Evolutionary conservation across 1,284 basidiomycete species (phyloP).

Genomic region (Exobasidium rhododendri): DNA sequence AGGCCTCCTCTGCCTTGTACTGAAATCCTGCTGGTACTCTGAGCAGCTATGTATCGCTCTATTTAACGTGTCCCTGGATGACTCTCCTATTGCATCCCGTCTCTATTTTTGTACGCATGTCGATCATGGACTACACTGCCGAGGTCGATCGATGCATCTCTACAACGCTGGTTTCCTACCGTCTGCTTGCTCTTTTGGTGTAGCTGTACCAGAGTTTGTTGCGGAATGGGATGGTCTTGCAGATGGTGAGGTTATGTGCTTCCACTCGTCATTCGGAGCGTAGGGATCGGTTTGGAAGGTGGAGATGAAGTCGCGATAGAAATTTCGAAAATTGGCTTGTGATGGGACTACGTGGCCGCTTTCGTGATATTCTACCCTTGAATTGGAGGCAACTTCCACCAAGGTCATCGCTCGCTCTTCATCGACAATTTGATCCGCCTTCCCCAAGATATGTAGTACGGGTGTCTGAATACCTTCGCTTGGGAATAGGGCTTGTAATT

Average conservation of each 20-base stretch:
- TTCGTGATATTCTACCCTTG: constrained; percentile 48
- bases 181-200: neutral
- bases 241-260: neutral
- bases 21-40: too few species aligned
- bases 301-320: constrained; percentile 43
- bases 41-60: too few species aligned
- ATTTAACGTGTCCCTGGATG: too few species aligned
- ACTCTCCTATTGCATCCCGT: too few species aligned
- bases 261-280: constrained; percentile 17
- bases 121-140: too few species aligned
- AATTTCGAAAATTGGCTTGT: constrained; percentile 52
- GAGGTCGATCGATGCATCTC: too few species aligned
- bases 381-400: constrained; percentile 32
- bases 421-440: constrained; percentile 37
- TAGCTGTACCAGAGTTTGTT: neutral
- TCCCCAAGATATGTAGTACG: constrained; percentile 40
- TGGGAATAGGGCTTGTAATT: constrained; percentile 38
- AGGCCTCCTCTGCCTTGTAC: too few species aligned
- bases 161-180: neutral
- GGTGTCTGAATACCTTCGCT: constrained; percentile 37
- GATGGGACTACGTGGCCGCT: constrained; percentile 51
- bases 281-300: constrained; percentile 22
- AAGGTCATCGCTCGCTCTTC: constrained; percentile 40
- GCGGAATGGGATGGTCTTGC: neutral
- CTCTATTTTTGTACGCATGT: too few species aligned